Evolutionary conservation across 192 early-diverging fungal species (phyloP), one percentile per base, ranked within the genome.

Genomic region (Backusella macrospora): DNA sequence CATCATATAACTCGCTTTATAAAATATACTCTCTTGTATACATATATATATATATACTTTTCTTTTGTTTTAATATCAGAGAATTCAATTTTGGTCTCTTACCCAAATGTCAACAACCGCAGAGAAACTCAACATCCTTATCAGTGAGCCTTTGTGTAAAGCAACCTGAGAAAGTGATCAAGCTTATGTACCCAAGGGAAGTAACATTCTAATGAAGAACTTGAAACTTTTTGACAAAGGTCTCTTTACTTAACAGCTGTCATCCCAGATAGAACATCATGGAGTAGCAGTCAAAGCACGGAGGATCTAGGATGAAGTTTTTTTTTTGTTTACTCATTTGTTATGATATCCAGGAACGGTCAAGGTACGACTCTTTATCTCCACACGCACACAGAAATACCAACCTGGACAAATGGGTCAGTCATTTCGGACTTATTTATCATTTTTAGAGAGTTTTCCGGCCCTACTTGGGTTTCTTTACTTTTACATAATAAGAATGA

Each of bases 81-180:
- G 2, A 34, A 34, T 2, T 34, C 29, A 34, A 34, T 2, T 34
- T 2, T 34, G 29, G 29, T 34, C 29, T 34, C 29, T 34, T 34
- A 34, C 26, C 26, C 26, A 78, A 47, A 78, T 66, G 15, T 81
- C 79, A 47, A 75, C 71, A 68, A 47, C 73, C 62, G 86, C 87
- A 73, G 89, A 91, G 93, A 99, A 99, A 99, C 74, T 91, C 90
- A 80, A 99, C 96, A 71, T 99, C 94, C 92, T 99, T 99, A 84
- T 94, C 94, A 73, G 97, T 98, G 73, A 98, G 85, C 80, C 91
- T 92, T 86, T 91, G 95, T 97, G 97, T 70, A 96, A 92, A 70
- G 94, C 86, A 74, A 2, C 29, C 29, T 2, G 93, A 90, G 90
- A 98, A 99, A 70, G 96, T 97, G 86, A 34, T 96, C 93, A 42